Percentiles rank a stretch among this genome's conserved stretches.
phyloP scores from a whole-genome alignment of 2,329 filamentous ascomycete genomes.

The Aureobasidium lini region DNA sequence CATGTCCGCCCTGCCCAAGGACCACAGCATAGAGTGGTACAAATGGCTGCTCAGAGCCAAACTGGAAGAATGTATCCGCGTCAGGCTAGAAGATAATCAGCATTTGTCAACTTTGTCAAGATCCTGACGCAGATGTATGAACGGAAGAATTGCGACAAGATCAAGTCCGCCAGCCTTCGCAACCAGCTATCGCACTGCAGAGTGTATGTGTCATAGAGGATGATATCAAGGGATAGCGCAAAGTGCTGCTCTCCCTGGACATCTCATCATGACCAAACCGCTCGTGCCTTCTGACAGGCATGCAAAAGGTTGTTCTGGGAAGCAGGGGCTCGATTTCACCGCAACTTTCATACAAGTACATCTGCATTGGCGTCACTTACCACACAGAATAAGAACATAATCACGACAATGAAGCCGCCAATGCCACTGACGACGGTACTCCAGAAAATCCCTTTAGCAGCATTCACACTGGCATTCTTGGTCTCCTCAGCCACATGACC shows the following conservation, averaged over 20 bases:
- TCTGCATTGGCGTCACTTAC: not conserved
- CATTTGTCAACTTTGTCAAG: not conserved
- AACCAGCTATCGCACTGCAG: no score
- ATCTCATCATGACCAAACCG: no score
- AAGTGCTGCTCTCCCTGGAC: no score
- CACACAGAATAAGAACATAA: slow-evolving; percentile 53
- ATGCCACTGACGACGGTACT: slow-evolving; percentile 51
- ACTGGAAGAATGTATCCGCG: slow-evolving; percentile 44
- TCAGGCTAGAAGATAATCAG: slow-evolving; percentile 32
- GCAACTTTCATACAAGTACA: no score
- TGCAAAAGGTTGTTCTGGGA: no score
- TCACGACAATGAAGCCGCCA: slow-evolving; percentile 48
- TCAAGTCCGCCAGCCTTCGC: no score
- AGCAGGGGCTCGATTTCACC: no score
- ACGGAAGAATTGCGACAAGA: no score
- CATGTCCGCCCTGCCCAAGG: slow-evolving; percentile 48
- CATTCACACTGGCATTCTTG: slow-evolving; percentile 48
- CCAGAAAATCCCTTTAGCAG: slow-evolving; percentile 54
- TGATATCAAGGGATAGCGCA: no score
- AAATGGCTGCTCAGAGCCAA: slow-evolving; percentile 51
- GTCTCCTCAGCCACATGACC: slow-evolving; percentile 57
- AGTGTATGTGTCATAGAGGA: no score
- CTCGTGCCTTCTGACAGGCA: no score
- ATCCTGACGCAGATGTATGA: no score
- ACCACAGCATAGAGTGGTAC: slow-evolving; percentile 51